These are phyloP conservation scores for Daphne laureola DNA, from an alignment of 441 rosid genomes.

Conservation along the genomic window DNA sequence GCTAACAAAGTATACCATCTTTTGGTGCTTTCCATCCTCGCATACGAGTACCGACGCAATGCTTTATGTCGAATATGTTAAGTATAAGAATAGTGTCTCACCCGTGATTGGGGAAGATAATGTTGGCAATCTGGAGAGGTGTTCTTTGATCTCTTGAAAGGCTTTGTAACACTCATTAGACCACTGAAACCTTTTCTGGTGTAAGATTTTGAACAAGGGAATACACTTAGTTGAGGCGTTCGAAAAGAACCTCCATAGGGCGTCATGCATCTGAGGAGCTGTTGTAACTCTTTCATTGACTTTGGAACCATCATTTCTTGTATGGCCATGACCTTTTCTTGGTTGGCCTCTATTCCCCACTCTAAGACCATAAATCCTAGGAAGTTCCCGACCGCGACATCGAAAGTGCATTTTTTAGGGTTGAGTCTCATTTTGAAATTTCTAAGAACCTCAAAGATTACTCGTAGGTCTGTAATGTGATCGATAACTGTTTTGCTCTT, in stretches of 20 bases:
- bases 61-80: neutral
- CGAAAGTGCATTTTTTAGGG: neutral
- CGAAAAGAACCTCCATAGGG: no score
- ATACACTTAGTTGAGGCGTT: neutral
- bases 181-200: neutral
- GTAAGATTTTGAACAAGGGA: neutral
- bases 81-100: neutral
- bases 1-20: neutral
- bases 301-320: no score
- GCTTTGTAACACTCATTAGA: neutral
- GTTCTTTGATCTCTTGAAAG: neutral
- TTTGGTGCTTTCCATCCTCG: neutral
- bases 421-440: neutral
- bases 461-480: neutral
- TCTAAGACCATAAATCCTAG: neutral
- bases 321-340: neutral
- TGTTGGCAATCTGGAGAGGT: neutral
- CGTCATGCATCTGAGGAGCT: no score
- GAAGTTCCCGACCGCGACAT: neutral
- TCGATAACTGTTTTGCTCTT: neutral
- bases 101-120: neutral
- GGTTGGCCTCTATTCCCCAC: neutral
- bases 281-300: no score
- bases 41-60: neutral
- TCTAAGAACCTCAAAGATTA: neutral